Evolutionary conservation across 176 grass and related monocot species (phyloP), one percentile per base, ranked within the genome.

Genomic region (Guadua angustifolia): DNA sequence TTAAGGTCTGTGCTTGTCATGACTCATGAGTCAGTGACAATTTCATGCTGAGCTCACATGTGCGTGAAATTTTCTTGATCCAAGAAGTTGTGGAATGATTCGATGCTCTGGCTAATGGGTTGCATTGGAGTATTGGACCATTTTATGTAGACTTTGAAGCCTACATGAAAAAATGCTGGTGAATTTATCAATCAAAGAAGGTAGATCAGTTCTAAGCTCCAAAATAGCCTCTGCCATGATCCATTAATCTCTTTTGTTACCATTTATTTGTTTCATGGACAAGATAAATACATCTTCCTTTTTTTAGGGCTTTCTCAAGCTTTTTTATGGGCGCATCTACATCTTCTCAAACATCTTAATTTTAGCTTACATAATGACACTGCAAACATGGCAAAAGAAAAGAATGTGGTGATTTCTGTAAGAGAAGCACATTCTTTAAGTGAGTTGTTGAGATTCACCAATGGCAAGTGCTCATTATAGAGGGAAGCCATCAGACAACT

Each of bases 371-470:
- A 24, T n/a, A 5, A 80, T 68, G 66, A 40, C 40, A 17, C 32
- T 2, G 14, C 9, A 45, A 39, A 61, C 17, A 61, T 16, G 57
- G 39, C 8, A 69, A 71, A 52, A 82, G 36, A 81, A 15, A 81
- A 81, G 47, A 42, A 42, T 5, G 14, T 56, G 9, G 9, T 81
- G 78, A 69, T 67, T 55, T 69, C 64, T 43, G 50, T 56, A 71
- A 59, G 39, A 59, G 66, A 59, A 71, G 67, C 10, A 14, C 67
- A 35, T 82, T 61, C 17, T 35, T 71, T 0, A 26, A 80, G 36
- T 71, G 22, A 44, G 3, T 19, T 81, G n/a, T 19, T 71, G 36
- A 58, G 35, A 69, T 81, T 69, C 8, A 18, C 4, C 49, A 43
- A 71, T 25, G 55, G 57, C 67, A 71, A 10, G 26, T 82, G 24